A percentile compares a stretch with the other conserved stretches of the same genome.
These are phyloP conservation scores for Pestalotiopsis sp. DNA, from an alignment of 2,329 filamentous ascomycete genomes.

Conservation along the genomic window DNA sequence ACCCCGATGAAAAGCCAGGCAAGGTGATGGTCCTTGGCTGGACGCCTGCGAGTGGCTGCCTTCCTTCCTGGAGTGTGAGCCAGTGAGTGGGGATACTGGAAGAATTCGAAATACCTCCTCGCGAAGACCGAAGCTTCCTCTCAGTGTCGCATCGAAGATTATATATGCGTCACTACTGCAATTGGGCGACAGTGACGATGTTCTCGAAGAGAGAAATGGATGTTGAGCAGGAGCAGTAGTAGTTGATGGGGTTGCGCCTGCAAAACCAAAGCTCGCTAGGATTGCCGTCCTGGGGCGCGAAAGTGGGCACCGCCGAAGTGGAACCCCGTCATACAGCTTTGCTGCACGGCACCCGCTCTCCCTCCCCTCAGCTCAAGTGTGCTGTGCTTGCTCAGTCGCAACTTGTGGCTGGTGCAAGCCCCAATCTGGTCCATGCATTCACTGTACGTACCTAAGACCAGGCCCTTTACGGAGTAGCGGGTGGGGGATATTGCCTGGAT, in stretches of 20 bases:
- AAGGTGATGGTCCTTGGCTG: background rate
- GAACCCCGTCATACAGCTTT: background rate
- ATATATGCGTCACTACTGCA: background rate
- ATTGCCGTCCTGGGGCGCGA: background rate
- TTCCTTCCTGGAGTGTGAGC: slow-evolving; percentile 3
- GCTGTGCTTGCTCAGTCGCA: background rate
- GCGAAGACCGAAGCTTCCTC: background rate
- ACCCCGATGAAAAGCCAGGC: background rate
- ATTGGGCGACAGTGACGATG: background rate
- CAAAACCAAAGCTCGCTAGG: background rate
- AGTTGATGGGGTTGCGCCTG: background rate
- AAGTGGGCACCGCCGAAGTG: background rate
- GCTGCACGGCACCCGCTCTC: no score
- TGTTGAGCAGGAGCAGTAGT: background rate
- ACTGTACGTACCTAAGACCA: background rate
- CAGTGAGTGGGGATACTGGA: slow-evolving; percentile 5
- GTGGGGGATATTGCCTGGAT: background rate
- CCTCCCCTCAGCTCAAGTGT: no score
- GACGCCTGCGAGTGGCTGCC: background rate
- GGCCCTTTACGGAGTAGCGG: background rate
- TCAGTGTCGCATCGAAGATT: background rate
- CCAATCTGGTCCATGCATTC: background rate
- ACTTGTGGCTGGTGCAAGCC: background rate
- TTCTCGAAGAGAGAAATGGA: background rate
- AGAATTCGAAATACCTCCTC: slow-evolving; percentile 3